Conservation (phyloP, 2,329 filamentous ascomycete species). For the Cytospora piceae region DNA sequence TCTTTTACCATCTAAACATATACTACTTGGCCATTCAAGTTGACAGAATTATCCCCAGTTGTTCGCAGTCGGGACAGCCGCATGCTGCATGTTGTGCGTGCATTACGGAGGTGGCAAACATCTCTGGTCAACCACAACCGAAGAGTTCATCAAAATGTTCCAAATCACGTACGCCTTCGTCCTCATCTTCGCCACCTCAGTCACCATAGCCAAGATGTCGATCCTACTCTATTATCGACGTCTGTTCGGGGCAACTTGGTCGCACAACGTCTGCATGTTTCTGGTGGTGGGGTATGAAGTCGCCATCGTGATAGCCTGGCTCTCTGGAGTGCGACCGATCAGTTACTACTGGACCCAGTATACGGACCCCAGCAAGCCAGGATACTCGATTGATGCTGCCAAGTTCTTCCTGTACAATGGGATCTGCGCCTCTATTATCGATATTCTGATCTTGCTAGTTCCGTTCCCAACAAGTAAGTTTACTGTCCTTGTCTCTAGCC, state of each 20-base stretch:
- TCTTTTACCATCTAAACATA: not conserved
- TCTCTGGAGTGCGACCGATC: not conserved
- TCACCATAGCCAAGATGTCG: slow-evolving; percentile 4
- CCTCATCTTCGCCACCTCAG: slow-evolving; percentile 2
- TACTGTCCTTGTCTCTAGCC: not conserved
- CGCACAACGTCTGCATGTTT: not conserved
- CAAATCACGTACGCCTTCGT: slow-evolving; percentile 3
- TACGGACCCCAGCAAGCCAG: no score
- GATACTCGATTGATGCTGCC: not conserved
- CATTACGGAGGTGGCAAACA: slow-evolving; percentile 13
- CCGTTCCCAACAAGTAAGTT: not conserved
- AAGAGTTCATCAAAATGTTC: not conserved
- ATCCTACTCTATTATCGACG: slow-evolving; percentile 11
- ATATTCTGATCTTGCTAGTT: not conserved
- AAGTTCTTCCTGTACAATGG: slow-evolving; percentile 1
- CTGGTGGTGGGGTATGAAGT: not conserved
- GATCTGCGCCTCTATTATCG: not conserved
- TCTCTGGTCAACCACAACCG: not conserved
- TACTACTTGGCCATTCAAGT: no score
- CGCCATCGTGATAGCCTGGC: not conserved
- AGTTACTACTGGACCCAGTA: slow-evolving; percentile 1
- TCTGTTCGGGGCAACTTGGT: not conserved
- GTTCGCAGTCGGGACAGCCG: not conserved
- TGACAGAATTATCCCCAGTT: not conserved
- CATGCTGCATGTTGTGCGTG: not conserved